Evolutionary conservation across 306 rosid species (phyloP).

Genomic region (Prunus fruticosa): DNA sequence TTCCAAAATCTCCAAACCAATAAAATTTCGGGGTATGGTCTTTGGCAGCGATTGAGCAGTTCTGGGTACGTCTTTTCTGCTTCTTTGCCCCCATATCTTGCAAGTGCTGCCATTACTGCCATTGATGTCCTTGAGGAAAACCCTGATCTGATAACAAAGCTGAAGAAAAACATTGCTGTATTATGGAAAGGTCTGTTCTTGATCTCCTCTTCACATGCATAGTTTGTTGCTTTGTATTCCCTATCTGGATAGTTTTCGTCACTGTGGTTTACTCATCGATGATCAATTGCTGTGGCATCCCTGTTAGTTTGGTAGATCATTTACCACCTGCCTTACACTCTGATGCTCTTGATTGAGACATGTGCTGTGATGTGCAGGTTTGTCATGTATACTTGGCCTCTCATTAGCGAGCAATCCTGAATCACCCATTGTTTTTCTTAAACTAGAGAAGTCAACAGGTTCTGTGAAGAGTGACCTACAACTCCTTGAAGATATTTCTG

Average conservation of each 20-base stretch:
- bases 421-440: slow-evolving; percentile 86
- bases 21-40: slow-evolving; percentile 27
- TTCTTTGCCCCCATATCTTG: slow-evolving; percentile 96
- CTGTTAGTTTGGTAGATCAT: not conserved
- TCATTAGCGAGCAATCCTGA: slow-evolving; percentile 69
- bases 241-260: not conserved
- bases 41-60: slow-evolving; percentile 88
- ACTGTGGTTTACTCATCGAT: not conserved
- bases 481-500: slow-evolving; percentile 68
- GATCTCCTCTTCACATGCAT: slow-evolving; percentile 14
- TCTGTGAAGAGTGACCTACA: slow-evolving; percentile 54
- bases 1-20: slow-evolving; percentile 4
- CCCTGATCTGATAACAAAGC: slow-evolving; percentile 66
- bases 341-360: slow-evolving; percentile 10
- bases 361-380: slow-evolving; percentile 44
- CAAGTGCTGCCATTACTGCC: slow-evolving; percentile 87
- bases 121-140: slow-evolving; percentile 81
- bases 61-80: slow-evolving; percentile 98
- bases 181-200: slow-evolving; percentile 67
- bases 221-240: not conserved
- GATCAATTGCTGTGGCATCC: slow-evolving; percentile 3
- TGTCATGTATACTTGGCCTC: slow-evolving; percentile 59
- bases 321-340: not conserved
- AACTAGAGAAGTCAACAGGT: slow-evolving; percentile 66
- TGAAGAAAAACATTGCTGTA: slow-evolving; percentile 57